phyloP scores from a whole-genome alignment of 331 rosid species.

The Phaseolus coccineus region DNA sequence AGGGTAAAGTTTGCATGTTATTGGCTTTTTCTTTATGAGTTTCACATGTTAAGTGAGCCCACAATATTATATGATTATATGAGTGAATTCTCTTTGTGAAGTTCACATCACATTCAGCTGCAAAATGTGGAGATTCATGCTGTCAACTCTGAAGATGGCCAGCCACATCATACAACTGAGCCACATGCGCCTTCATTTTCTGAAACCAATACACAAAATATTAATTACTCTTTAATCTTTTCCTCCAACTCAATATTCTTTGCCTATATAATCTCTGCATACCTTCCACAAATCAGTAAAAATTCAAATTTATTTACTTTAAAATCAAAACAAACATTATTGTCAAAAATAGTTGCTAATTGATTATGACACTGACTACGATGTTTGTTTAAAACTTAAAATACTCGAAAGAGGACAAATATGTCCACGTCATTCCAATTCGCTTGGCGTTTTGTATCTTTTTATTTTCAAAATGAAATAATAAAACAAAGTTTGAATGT shows the following conservation, averaged over 20 bases:
- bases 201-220: background rate
- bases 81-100: conserved; percentile 48
- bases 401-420: conserved; percentile 33
- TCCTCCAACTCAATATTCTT: background rate
- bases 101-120: conserved; percentile 56
- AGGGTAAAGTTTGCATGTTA: conserved; percentile 41
- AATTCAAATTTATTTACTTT: background rate
- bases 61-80: conserved; percentile 47
- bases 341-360: conserved; percentile 12
- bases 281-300: background rate
- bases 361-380: background rate
- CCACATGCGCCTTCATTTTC: conserved; percentile 52
- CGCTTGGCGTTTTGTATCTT: background rate
- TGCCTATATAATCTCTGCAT: background rate
- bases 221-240: background rate
- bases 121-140: conserved; percentile 40
- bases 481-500: background rate
- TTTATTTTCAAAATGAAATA: background rate
- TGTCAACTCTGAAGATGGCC: conserved; percentile 51
- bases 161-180: conserved; percentile 48
- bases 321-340: conserved; percentile 2
- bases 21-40: conserved; percentile 47
- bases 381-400: background rate
- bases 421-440: conserved; percentile 8
- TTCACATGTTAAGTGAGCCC: conserved; percentile 65